phyloP scores from a whole-genome alignment of 441 rosid species.

The Isatis lusitanica region DNA sequence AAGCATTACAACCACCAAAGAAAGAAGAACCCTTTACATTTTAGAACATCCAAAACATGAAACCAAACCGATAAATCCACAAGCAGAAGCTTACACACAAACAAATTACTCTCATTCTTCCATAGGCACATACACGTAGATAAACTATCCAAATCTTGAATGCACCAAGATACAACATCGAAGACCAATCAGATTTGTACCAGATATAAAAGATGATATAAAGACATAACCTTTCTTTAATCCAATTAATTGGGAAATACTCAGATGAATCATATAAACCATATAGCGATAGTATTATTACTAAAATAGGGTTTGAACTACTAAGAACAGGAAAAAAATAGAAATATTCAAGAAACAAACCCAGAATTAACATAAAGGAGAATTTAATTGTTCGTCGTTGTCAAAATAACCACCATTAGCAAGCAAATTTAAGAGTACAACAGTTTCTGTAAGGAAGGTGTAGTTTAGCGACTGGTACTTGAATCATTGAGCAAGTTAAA shows the following conservation, averaged over 20 bases:
- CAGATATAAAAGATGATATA: not conserved
- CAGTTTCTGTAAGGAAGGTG: slow-evolving; percentile 37
- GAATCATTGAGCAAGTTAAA: not conserved
- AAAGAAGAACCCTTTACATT: not conserved
- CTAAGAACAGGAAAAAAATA: not conserved
- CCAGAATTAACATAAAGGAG: not conserved
- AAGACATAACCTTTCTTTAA: not conserved
- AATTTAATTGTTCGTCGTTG: slow-evolving; percentile 70
- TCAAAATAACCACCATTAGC: slow-evolving; percentile 44
- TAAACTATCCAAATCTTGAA: not conserved
- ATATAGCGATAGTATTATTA: no score
- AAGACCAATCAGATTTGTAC: not conserved
- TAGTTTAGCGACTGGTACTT: slow-evolving; percentile 28
- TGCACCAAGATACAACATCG: not conserved
- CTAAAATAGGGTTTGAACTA: not conserved
- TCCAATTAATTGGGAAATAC: not conserved
- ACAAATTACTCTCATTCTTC: not conserved
- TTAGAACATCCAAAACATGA: not conserved
- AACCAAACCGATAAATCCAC: not conserved
- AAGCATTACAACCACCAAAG: not conserved
- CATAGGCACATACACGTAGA: no score
- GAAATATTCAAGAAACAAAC: not conserved
- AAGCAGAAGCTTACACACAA: not conserved
- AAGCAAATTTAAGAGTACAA: slow-evolving; percentile 37
- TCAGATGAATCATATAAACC: not conserved